A percentile compares a stretch with the other conserved stretches of the same genome.
phyloP scores from a whole-genome alignment of 495 filamentous ascomycete species.

The Coniosporium apollinis region DNA sequence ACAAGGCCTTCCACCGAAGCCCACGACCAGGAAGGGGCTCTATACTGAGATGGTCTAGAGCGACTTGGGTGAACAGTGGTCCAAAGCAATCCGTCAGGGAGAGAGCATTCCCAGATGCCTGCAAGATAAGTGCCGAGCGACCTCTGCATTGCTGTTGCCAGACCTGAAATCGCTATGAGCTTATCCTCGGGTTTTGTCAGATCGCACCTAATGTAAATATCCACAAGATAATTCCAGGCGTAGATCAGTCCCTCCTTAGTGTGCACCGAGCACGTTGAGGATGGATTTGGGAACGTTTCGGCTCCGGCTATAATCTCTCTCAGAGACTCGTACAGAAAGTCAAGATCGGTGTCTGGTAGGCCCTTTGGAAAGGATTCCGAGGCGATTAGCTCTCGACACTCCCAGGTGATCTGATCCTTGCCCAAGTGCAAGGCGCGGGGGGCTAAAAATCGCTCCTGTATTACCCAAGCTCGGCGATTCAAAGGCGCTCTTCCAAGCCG shows the following conservation, averaged over 20 bases:
- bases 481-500: too few relatives aligned
- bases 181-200: conserved; percentile 11
- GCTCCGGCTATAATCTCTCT: neutral
- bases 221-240: conserved; percentile 9
- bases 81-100: too few relatives aligned
- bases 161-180: conserved; percentile 15
- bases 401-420: conserved; percentile 1
- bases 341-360: neutral
- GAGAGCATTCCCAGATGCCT: conserved; percentile 3
- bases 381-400: neutral
- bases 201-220: conserved; percentile 8
- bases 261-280: neutral
- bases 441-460: too few relatives aligned
- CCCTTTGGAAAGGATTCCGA: neutral
- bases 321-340: neutral
- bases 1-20: too few relatives aligned
- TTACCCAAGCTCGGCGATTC: too few relatives aligned
- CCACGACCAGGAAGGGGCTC: too few relatives aligned
- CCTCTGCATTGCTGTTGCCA: conserved; percentile 9
- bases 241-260: neutral
- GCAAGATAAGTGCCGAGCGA: conserved; percentile 1
- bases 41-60: too few relatives aligned
- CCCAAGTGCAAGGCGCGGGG: too few relatives aligned
- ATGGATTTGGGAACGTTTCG: neutral
- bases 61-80: too few relatives aligned